Evolutionary conservation across 1,139 yeast genomes (phyloP), one percentile per base, ranked within the genome.

Genomic region (Nakaseomyces kungkrabaensis): DNA sequence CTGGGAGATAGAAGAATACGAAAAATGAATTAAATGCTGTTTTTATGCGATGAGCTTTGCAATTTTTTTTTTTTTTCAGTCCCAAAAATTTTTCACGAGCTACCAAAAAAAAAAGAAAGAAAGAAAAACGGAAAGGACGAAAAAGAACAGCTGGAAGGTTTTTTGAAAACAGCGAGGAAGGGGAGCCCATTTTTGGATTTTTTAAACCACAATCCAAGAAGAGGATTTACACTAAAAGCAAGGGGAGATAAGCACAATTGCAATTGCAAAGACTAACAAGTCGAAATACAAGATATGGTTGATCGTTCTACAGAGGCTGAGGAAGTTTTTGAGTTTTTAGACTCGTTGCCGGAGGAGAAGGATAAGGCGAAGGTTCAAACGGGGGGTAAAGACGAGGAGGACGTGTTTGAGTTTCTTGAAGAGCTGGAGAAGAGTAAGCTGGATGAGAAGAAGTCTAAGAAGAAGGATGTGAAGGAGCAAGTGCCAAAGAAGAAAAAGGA

Each of bases 291-390:
- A 29, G 42, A 24, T 38, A 38, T 38, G 42, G 42, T 38, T 38
- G 42, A 38, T 24, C 29, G 31, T 24, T 38, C 37, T 10, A 47
- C 29, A 10, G 80, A 77, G 54, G 79, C 82, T 26, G 95, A 87
- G 60, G 96, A 90, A 61, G 96, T 92, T 9, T 72, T 90, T 57
- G 95, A 90, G 59, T 85, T 92, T 66, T 76, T 92, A 60, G 94
- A 90, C 63, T 85, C 96, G 1, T 74, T 92, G 46, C 97, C 96
- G 9, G 88, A 82, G 52, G 76, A 80, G 34, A 73, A 74, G 52
- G 70, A 75, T 17, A 58, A 59, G 48, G 59, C 59, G n/a, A 56
- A 63, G 26, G 60, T 58, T 17, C 31, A 33, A 33, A 5, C 36
- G 10, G 36, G 36, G 36, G 65, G 62, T 26, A 77, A 75, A 46